Percentiles rank a stretch among this genome's conserved stretches.
Evolutionary conservation across 164 flowering plant species (phyloP).

Genomic region (Protea cynaroides): DNA sequence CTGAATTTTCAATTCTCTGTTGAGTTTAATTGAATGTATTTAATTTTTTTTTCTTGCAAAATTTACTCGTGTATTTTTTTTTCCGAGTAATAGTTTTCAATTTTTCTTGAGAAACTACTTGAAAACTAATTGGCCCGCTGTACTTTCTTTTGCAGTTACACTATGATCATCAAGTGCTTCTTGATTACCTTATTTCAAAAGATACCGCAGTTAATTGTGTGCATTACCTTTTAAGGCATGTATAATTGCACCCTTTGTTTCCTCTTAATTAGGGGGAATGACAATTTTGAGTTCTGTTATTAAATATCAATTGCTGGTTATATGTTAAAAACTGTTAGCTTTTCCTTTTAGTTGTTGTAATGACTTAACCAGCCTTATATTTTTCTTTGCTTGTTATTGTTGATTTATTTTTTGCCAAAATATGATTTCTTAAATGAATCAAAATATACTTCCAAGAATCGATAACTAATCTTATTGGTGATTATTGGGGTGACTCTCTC

Average conservation of each 20-base stretch:
- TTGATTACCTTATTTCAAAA: constrained; percentile 93
- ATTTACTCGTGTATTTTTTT: not conserved
- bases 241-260: not conserved
- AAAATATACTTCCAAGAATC: too few species aligned
- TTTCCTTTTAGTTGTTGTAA: too few species aligned
- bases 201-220: constrained; percentile 67
- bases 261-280: too few species aligned
- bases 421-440: too few species aligned
- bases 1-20: not conserved
- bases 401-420: too few species aligned
- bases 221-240: constrained; percentile 75
- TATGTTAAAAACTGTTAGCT: too few species aligned
- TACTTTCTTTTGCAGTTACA: constrained; percentile 49
- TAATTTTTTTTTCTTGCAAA: too few species aligned
- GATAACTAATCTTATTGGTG: too few species aligned
- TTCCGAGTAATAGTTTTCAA: not conserved
- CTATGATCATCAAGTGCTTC: constrained; percentile 89
- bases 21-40: not conserved
- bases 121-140: not conserved
- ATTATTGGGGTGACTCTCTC: not conserved
- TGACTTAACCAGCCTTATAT: too few species aligned
- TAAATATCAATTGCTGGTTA: too few species aligned
- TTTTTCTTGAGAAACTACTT: not conserved
- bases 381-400: too few species aligned
- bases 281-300: not conserved